A percentile compares a stretch with the other conserved stretches of the same genome.
Conservation (phyloP, 192 early-diverging fungal species). For the Endogone sp. region DNA sequence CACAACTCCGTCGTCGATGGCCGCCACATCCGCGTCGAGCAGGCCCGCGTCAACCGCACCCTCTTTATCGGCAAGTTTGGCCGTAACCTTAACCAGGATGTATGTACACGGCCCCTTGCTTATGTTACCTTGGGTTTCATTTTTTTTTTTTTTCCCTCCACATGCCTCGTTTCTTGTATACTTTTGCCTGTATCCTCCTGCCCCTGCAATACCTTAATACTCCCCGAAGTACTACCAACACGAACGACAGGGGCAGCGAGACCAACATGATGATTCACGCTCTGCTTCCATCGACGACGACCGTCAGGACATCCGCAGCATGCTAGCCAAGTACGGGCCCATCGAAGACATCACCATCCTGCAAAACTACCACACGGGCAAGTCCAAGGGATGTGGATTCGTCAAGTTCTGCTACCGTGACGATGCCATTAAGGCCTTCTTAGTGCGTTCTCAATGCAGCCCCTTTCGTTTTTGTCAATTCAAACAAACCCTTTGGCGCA, state of each 20-base stretch:
- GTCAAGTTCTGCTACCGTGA: slow-evolving; percentile 67
- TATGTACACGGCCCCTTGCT: slow-evolving; percentile 10
- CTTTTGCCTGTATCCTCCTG: background rate
- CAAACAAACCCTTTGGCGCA: background rate
- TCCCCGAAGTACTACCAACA: background rate
- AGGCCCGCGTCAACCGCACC: slow-evolving; percentile 73
- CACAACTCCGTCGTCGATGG: slow-evolving; percentile 63
- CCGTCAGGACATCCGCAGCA: slow-evolving; percentile 27
- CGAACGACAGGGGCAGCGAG: background rate
- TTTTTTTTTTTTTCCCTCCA: too few relatives aligned
- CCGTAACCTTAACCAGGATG: slow-evolving; percentile 36
- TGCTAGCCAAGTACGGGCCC: slow-evolving; percentile 49
- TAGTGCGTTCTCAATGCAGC: slow-evolving; percentile 32
- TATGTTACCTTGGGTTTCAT: background rate
- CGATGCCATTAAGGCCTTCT: slow-evolving; percentile 65
- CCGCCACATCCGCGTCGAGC: slow-evolving; percentile 71
- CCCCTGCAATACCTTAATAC: too few relatives aligned
- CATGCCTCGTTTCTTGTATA: background rate
- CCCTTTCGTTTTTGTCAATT: background rate
- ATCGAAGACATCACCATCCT: slow-evolving; percentile 62
- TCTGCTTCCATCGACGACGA: background rate
- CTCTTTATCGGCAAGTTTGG: slow-evolving; percentile 52
- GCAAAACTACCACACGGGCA: slow-evolving; percentile 32
- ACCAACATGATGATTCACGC: background rate
- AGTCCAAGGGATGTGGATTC: slow-evolving; percentile 55